Conservation (phyloP, 2,329 filamentous ascomycete genomes). For the Clarireedia hainanense region DNA sequence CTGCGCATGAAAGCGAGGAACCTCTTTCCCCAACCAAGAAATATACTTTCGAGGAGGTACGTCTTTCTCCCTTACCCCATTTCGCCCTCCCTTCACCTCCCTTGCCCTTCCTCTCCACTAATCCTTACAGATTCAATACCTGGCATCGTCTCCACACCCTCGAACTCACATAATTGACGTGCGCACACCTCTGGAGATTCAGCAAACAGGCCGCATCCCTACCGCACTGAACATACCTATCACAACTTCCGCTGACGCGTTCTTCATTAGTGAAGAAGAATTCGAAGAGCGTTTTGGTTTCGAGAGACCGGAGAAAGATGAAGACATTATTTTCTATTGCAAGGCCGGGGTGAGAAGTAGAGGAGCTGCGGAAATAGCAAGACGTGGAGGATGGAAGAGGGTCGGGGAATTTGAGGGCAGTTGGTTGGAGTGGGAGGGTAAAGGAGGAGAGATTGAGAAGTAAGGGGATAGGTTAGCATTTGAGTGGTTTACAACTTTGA, state of each 20-base stretch:
- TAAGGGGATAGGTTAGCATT: neutral
- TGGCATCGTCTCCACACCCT: neutral
- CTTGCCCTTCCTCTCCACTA: neutral
- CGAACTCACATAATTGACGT: constrained; percentile 37
- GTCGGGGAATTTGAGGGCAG: constrained; percentile 68
- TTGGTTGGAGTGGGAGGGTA: constrained; percentile 75
- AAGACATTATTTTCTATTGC: constrained; percentile 78
- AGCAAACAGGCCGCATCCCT: constrained; percentile 64
- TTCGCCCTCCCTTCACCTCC: too few relatives aligned
- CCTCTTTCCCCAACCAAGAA: neutral
- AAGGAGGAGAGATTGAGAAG: constrained; percentile 45
- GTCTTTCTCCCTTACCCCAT: neutral
- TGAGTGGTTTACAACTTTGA: neutral
- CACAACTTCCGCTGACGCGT: constrained; percentile 65
- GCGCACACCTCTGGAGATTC: constrained; percentile 64
- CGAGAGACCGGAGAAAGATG: constrained; percentile 51
- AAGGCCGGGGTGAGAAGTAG: constrained; percentile 79
- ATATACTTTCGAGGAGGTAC: constrained; percentile 1
- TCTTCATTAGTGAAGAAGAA: constrained; percentile 67
- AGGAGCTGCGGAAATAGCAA: constrained; percentile 69
- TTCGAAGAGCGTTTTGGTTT: constrained; percentile 81
- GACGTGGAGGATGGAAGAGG: constrained; percentile 56
- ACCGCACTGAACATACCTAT: constrained; percentile 77
- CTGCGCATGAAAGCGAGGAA: too few relatives aligned
- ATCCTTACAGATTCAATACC: neutral